phyloP scores from a whole-genome alignment of 139 green algal species.

The Chlamydomonas urium region DNA sequence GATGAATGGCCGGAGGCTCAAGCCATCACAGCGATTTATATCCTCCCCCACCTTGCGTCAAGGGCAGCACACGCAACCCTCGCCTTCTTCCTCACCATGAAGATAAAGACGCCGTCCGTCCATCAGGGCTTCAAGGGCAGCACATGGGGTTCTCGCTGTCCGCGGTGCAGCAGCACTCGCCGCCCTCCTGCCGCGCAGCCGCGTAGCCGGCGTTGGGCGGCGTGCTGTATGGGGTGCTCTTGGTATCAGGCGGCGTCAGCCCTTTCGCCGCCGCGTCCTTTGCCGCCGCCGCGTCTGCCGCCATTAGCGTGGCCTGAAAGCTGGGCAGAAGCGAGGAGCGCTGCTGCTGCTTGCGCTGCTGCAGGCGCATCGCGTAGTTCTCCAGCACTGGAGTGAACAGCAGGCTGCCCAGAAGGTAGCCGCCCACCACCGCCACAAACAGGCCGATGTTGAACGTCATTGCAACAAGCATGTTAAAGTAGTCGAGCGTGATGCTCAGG shows the following conservation, averaged over 20 bases:
- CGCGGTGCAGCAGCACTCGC: no score
- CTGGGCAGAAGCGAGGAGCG: no score
- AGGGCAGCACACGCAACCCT: not conserved
- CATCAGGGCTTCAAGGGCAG: not conserved
- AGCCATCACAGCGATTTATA: not conserved
- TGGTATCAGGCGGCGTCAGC: not conserved
- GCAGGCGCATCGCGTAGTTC: slow-evolving; percentile 19
- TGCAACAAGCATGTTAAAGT: slow-evolving; percentile 50
- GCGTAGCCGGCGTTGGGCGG: no score
- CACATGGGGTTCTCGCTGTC: not conserved
- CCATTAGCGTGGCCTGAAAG: no score
- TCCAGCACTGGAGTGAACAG: slow-evolving; percentile 30
- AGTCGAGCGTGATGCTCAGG: slow-evolving; percentile 46
- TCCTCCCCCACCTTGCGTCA: not conserved
- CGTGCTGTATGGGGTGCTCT: no score
- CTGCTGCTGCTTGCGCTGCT: slow-evolving; percentile 8
- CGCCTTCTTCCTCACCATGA: not conserved
- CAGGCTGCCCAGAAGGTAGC: slow-evolving; percentile 33
- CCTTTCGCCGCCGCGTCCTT: not conserved
- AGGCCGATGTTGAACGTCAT: slow-evolving; percentile 60
- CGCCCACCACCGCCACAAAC: slow-evolving; percentile 47
- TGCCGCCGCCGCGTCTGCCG: no score
- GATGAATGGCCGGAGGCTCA: no score
- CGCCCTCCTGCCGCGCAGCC: no score
- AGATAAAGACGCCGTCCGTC: not conserved